These are phyloP conservation scores for Aspergillus viridinutans DNA, from an alignment of 2,329 filamentous ascomycete genomes.

Conservation along the genomic window DNA sequence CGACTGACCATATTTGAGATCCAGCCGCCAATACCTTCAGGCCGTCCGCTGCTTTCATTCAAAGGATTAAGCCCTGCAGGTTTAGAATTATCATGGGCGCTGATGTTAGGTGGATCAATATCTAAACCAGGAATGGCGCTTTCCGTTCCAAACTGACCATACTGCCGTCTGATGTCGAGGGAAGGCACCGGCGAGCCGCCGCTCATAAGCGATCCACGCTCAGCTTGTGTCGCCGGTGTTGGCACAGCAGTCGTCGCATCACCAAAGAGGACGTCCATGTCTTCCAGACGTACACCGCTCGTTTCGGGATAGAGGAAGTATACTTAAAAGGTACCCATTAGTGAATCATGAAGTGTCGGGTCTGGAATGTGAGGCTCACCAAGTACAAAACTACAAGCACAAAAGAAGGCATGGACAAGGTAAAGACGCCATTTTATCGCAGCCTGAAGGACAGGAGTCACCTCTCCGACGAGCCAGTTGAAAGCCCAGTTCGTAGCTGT, in stretches of 20 bases:
- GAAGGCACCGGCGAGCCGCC: conserved; percentile 75
- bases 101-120: conserved; percentile 70
- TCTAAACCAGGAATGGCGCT: conserved; percentile 74
- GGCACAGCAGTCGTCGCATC: conserved; percentile 81
- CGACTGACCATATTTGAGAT: conserved; percentile 63
- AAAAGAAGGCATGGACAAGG: conserved; percentile 94
- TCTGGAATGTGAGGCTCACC: conserved; percentile 58
- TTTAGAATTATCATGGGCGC: conserved; percentile 48
- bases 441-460: conserved; percentile 90
- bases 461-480: conserved; percentile 93
- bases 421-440: conserved; percentile 92
- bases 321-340: conserved; percentile 52
- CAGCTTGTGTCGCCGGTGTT: conserved; percentile 71
- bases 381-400: conserved; percentile 88
- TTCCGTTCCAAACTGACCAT: conserved; percentile 52
- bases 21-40: conserved; percentile 64
- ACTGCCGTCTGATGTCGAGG: conserved; percentile 59
- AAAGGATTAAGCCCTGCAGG: conserved; percentile 33
- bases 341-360: background rate
- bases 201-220: conserved; percentile 77
- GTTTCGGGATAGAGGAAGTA: conserved; percentile 98
- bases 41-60: conserved; percentile 29
- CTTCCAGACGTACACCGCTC: conserved; percentile 87
- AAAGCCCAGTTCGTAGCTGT: conserved; percentile 98
- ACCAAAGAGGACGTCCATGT: conserved; percentile 93